Evolutionary conservation across 371 early-diverging fungal genomes (phyloP).

Genomic region (Mortierella sp.): DNA sequence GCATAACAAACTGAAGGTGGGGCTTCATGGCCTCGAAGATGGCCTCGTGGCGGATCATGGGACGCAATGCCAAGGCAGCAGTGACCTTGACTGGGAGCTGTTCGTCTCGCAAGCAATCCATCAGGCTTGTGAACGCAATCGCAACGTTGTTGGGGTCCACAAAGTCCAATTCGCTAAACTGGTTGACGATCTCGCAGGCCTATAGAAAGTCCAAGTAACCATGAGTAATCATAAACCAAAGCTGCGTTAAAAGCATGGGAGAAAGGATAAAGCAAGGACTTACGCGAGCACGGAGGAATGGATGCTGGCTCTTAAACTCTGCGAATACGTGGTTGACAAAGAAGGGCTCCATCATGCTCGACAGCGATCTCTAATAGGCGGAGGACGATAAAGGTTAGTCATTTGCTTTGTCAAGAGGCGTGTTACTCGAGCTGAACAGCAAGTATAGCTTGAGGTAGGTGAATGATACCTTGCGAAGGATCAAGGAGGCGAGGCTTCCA

Average conservation of each 20-base stretch:
- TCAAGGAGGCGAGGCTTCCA: conserved; percentile 67
- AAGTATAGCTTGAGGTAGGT: neutral
- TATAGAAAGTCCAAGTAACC: conserved; percentile 3
- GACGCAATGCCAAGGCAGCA: conserved; percentile 84
- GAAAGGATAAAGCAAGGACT: conserved; percentile 6
- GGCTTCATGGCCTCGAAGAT: conserved; percentile 80
- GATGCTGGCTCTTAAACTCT: conserved; percentile 83
- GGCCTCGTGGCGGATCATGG: conserved; percentile 78
- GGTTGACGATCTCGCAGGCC: conserved; percentile 57
- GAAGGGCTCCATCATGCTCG: conserved; percentile 78
- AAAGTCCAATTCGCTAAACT: conserved; percentile 60
- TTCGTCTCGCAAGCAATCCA: conserved; percentile 75
- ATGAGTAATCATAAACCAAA: no score
- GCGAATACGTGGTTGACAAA: conserved; percentile 89
- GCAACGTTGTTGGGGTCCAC: conserved; percentile 59
- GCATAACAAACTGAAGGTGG: conserved; percentile 86
- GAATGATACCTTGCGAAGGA: conserved; percentile 65
- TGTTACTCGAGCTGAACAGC: no score
- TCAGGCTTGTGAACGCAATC: conserved; percentile 70
- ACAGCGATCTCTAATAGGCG: conserved; percentile 28
- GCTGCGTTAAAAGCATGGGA: neutral
- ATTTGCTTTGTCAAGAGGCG: conserved; percentile 73
- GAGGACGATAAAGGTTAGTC: conserved; percentile 1
- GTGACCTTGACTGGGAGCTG: conserved; percentile 91
- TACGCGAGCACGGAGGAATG: conserved; percentile 86